Evolutionary conservation across 2,329 filamentous ascomycete genomes (phyloP).

Genomic region (Scytalidium sp.): DNA sequence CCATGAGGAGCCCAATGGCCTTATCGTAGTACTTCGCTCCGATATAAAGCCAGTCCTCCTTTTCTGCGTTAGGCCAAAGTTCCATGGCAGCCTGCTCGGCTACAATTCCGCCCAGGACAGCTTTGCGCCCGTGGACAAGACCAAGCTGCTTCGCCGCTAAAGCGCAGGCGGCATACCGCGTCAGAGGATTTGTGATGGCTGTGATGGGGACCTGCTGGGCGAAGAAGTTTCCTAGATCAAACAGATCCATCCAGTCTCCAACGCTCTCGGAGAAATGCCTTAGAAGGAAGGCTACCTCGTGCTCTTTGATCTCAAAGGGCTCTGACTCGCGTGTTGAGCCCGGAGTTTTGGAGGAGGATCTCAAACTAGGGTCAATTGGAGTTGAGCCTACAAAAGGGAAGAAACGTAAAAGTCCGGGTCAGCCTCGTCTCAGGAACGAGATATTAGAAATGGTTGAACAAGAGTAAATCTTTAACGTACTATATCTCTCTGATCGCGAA

Average conservation of each 20-base stretch:
- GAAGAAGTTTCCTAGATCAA: conserved; percentile 56
- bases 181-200: conserved; percentile 44
- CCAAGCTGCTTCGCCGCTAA: conserved; percentile 60
- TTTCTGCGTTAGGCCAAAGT: conserved; percentile 40
- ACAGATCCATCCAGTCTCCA: conserved; percentile 58
- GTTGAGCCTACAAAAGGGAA: conserved; percentile 36
- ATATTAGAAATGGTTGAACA: too few species aligned
- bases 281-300: conserved; percentile 57
- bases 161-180: conserved; percentile 54
- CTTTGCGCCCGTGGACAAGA: conserved; percentile 49
- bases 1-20: conserved; percentile 47
- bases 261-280: conserved; percentile 58
- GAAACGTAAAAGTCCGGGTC: too few species aligned
- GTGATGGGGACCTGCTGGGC: conserved; percentile 57
- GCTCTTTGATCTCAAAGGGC: conserved; percentile 42
- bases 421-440: too few species aligned
- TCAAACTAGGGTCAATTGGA: conserved; percentile 38
- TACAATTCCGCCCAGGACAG: conserved; percentile 44
- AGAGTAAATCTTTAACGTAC: background rate
- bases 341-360: conserved; percentile 10
- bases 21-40: conserved; percentile 59
- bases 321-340: conserved; percentile 10
- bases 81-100: conserved; percentile 49
- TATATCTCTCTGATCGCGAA: conserved; percentile 15
- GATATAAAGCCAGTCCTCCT: conserved; percentile 56